Base-by-base conservation (phyloP, 1,284 basidiomycete species). In the Cystobasidium slooffiae region DNA sequence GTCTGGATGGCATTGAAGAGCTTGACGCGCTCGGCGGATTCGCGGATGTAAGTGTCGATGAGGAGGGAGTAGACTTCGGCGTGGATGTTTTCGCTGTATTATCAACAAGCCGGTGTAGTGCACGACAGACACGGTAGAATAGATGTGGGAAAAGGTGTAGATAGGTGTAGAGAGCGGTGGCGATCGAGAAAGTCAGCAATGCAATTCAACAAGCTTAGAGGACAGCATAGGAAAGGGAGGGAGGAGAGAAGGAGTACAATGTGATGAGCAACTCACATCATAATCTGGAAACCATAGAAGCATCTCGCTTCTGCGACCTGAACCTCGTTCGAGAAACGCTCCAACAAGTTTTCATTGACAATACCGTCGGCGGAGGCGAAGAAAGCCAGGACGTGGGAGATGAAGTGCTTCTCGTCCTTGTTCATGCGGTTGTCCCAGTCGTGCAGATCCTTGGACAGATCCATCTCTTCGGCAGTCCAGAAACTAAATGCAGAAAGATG, bases 1-100 rank as follows among this genome's bases (percentile, higher is more conserved):
- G 84, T 86, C 78, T 86, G 84, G 80, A 86, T 85, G 31, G 86
- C 86, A 74, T 85, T 83, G 81, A 87, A 87, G 41, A 87, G 82
- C 64, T 83, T 84, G 56, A 83, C 81, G 76, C 86, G 85, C 80
- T 86, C 84, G 16, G 81, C 79, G 22, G 84, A 79, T 74, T 86
- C 86, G 76, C 85, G 83, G 55, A 87, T 85, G 80, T 87, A 87
- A 8, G 86, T 86, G 80, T 87, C 86, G 77, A 87, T 87, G 73
- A 87, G 82, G 24, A 87, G 83, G 65, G 85, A 86, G 81, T 87
- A 87, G 49, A 86, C 86, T 80, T 87, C 86, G 37, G 86, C 85
- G 78, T 87, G 86, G 22, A 87, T 85, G 80, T 86, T 86, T 80
- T 87, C 86, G 56, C 68, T 62, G 66, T 58, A 20, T 37, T 51